Evolutionary conservation across 108 stramenopile species (phyloP), one percentile per base, ranked within the genome.

Genomic region (Licmophora abbreviata): DNA sequence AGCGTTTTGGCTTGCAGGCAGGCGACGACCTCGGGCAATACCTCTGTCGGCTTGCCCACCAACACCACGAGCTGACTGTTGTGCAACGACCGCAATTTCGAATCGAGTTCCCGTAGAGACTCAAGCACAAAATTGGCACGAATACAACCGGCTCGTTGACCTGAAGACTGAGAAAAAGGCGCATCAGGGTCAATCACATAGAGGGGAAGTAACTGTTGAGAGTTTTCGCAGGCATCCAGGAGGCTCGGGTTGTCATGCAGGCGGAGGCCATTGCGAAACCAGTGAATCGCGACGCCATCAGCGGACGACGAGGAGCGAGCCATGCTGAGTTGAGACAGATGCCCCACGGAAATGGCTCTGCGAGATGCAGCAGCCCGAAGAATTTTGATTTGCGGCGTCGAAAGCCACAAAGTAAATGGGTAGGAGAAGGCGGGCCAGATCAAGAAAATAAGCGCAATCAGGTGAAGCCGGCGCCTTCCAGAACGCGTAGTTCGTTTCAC

Each of bases 161-260:
- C 74, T 12, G 73, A 57, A 46, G 77, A 82, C 56, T 71, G 78
- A 18, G 63, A 30, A 1, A 84, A 61, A 18, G 74, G 75, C 47
- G 68, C 77, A 54, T 91, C 76, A 5, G 85, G 70, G 52, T 96
- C 94, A 26, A 95, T 48, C 10, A 94, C 56, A 51, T 80, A 97
- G 18, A 94, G 66, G 6, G 83, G 83, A 29, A 68, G 76, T 0
- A 83, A 28, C 18, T 46, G 38, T 1, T 42, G 44, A 9, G 48
- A 54, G 1, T 12, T 18, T 22, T 57, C 38, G n/a, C 33, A 52
- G 12, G 83, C 73, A 30, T 65, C 64, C 0, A 76, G 46, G 24
- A 95, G 68, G n/a, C 81, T 76, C 3, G 95, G 93, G 58, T 97
- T 96, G 74, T 97, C 97, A 62, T 92, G 89, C 22, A 97, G 54